Evolutionary conservation across 1,284 basidiomycete genomes (phyloP), one percentile per base, ranked within the genome.

Genomic region (Malassezia equina): DNA sequence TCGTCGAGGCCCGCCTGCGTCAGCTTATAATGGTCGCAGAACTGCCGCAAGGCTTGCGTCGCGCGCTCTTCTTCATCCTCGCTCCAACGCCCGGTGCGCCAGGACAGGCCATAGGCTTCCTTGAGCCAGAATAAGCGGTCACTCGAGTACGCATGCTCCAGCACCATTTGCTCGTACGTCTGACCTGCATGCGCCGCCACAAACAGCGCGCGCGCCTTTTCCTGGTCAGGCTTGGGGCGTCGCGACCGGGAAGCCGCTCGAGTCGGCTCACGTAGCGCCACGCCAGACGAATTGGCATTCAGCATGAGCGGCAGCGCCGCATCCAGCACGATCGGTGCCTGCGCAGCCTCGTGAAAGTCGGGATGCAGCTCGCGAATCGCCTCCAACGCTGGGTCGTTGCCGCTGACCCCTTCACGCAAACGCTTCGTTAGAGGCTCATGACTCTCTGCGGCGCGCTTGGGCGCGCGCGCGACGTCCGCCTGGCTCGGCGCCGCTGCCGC

Each of bases 101-200:
- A 57, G 9, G 49, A 17, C 6, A 57, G 55, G 9, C 48, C 45
- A n/a, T 57, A 57, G 19, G 55, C 55, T 19, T 57, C 55, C 28
- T 52, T 51, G 29, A 57, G 55, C 55, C 55, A 57, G 24, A 31
- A 50, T 15, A 57, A 46, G 17, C 55, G 55, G 29, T 57, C 55
- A 21, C 55, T 57, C 39, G 55, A 57, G 50, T 57, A 57, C 12
- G 55, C 55, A 15, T 51, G 55, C 50, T 57, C 55, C 11, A 57
- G 46, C 25, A 57, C 55, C 55, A 57, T 57, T 23, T 57, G 55
- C 55, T 57, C 55, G 49, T 57, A 57, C 15, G 55, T 51, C 29
- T 57, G 55, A 11, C 55, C 55, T 2, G 49, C 55, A 27, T 57
- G 55, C 41, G 49, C 49, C 15, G 55, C 45, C 15, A 57, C 55